Base-by-base conservation (phyloP, 2,329 filamentous ascomycete species). In the Pyricularia sp. region DNA sequence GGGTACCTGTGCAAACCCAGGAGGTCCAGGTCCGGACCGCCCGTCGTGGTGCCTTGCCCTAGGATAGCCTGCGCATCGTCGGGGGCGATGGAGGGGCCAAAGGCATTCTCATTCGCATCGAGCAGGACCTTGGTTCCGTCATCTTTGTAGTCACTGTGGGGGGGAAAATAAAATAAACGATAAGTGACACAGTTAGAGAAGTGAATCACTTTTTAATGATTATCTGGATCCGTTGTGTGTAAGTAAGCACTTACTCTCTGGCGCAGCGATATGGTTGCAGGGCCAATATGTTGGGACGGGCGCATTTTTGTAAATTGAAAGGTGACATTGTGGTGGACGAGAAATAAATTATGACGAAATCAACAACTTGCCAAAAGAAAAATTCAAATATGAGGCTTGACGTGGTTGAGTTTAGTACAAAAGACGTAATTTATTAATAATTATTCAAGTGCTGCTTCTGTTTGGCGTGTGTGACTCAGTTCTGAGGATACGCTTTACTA, bases 21-120 rank as follows among this genome's bases (percentile, higher is more conserved):
- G 72, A 97, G 86, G 80, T 97, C 90, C 70, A 95, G 83, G 70
- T 89, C 81, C 25, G 89, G 83, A 31, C 84, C 82, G 4, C 78
- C 77, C 66, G 75, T 71, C 68, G 75, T 72, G 12, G 80, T 75
- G 42, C 77, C 74, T 30, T 31, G 30, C 10, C 58, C 26, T 20
- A n/a, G 14, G 58, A 69, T 80, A 79, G 71, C 80, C 80, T 61
- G 76, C 2, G 80, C 77, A 67, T 83, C 77, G 12, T 86, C 79
- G 66, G 83, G 81, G 12, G 83, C 81, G 66, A 97, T 82, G 1
- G 92, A 90, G 0, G 95, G 94, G 0, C 95, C 95, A 75, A 91
- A 97, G 70, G 95, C 93, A 77, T 99, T 99, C 82, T 99, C 95
- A 76, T 99, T 99, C 74, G 95, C 95, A 78, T 99, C 95, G 73